Evolutionary conservation across 2,329 filamentous ascomycete genomes (phyloP).

Genomic region (Curvularia verruculosa): DNA sequence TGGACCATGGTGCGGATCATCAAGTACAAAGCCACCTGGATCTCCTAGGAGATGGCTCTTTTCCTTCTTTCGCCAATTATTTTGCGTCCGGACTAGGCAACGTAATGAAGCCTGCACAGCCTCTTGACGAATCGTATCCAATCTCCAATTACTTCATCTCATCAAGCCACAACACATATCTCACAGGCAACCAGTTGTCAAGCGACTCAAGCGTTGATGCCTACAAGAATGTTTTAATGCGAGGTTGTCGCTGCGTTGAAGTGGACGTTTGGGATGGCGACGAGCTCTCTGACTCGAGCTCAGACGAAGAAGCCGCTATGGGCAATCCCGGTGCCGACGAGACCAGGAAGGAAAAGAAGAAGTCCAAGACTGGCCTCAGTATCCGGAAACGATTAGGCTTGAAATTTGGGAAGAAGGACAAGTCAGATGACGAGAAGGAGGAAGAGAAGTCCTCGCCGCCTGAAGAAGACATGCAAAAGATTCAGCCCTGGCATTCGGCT

Average conservation of each 20-base stretch:
- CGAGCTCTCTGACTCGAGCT: conserved; percentile 50
- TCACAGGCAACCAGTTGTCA: conserved; percentile 83
- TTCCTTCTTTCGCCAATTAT: conserved; percentile 49
- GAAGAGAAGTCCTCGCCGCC: conserved; percentile 14
- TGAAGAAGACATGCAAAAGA: conserved; percentile 21
- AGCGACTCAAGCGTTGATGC: conserved; percentile 77
- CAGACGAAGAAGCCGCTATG: conserved; percentile 40
- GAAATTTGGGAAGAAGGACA: conserved; percentile 39
- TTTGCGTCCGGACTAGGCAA: conserved; percentile 55
- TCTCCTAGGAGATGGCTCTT: conserved; percentile 39
- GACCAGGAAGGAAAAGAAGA: conserved; percentile 37
- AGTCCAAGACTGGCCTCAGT: conserved; percentile 33
- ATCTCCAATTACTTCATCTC: conserved; percentile 92
- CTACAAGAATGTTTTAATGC: conserved; percentile 76
- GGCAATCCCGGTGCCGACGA: conserved; percentile 27
- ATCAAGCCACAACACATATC: conserved; percentile 93
- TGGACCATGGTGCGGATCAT: background rate
- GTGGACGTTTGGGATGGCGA: conserved; percentile 93
- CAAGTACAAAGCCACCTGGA: conserved; percentile 24
- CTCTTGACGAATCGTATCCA: conserved; percentile 67
- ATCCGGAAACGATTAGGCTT: conserved; percentile 46
- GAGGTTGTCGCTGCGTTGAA: conserved; percentile 87
- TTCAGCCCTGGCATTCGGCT: conserved; percentile 43
- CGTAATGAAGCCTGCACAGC: conserved; percentile 52
- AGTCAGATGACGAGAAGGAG: conserved; percentile 28